Evolutionary conservation across 306 rosid species (phyloP), one percentile per base, ranked within the genome.

Genomic region (Erythrophleum fordii): DNA sequence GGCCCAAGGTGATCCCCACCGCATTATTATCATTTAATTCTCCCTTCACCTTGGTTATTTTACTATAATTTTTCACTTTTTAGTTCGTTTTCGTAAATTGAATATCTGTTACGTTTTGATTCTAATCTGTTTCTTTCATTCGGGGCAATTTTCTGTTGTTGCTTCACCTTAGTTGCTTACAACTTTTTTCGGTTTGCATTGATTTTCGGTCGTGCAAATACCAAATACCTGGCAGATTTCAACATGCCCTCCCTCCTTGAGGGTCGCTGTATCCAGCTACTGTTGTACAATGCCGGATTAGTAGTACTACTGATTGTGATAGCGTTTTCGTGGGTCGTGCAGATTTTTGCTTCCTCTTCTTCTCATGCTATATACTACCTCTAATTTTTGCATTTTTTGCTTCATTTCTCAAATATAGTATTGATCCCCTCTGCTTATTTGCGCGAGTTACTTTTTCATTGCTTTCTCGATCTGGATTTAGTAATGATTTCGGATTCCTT

Each of bases 1-100:
- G 93, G 20, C 88, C 89, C n/a, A 89, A 83, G 92, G 94, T 90
- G 23, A 59, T 37, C 81, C 55, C 51, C 65, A 1, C 46, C 28
- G 56, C 11, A 22, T n/a, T 4, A 3, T 5, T 31, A n/a, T 18
- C 39, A 9, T 68, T 79, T 35, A 10, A 37, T 44, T 28, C 16
- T 2, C 23, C 0, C 28, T 58, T 62, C 35, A 1, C 25, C 22
- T 25, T 14, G 3, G 13, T 25, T 17, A 41, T 68, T 41, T 22
- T 23, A 12, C 34, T 1, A 20, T 20, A 9, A 1, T 26, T 44
- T 46, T 29, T 29, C 39, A 0, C 26, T 67, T 22, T 70, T 28
- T 3, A 5, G 37, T 41, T 74, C 71, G 7, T 62, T 49, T 16
- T 65, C 16, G 16, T 20, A 10, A n/a, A 28, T 28, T 14, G 28